These are phyloP conservation scores for Prunella vulgaris DNA, from an alignment of 257 asterid species.

Conservation along the genomic window DNA sequence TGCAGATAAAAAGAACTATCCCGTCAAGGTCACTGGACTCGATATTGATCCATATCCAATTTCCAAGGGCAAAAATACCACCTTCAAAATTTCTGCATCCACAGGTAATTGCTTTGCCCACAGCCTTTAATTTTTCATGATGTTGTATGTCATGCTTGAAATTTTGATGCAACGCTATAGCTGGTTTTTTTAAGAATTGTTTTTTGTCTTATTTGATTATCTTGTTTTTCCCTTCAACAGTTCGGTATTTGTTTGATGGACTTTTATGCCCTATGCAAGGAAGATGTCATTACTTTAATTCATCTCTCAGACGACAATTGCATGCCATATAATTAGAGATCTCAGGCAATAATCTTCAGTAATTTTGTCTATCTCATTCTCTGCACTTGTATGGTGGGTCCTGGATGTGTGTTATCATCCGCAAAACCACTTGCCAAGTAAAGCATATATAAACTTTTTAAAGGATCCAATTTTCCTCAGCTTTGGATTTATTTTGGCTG, in stretches of 20 bases:
- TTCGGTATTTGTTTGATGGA: background rate
- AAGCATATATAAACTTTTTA: background rate
- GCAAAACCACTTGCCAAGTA: background rate
- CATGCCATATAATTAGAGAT: background rate
- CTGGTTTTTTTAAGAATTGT: background rate
- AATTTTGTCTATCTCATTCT: background rate
- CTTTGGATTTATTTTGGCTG: background rate
- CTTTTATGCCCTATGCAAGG: background rate
- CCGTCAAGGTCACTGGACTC: conserved; percentile 60
- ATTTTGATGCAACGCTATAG: background rate
- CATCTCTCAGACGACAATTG: background rate
- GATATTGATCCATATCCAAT: conserved; percentile 75
- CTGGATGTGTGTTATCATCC: background rate
- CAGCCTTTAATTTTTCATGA: background rate
- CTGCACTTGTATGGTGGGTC: background rate
- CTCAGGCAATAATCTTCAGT: background rate
- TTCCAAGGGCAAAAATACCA: conserved; percentile 44
- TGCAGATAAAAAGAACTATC: conserved; percentile 58
- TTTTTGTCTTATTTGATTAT: background rate
- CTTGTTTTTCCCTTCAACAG: background rate
- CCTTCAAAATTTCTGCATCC: conserved; percentile 60
- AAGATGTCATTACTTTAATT: background rate
- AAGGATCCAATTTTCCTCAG: background rate
- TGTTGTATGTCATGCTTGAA: background rate
- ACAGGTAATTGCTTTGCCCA: conserved; percentile 41